Evolutionary conservation across 2,329 filamentous ascomycete genomes (phyloP).

Genomic region (Chrysoporthe puriensis): DNA sequence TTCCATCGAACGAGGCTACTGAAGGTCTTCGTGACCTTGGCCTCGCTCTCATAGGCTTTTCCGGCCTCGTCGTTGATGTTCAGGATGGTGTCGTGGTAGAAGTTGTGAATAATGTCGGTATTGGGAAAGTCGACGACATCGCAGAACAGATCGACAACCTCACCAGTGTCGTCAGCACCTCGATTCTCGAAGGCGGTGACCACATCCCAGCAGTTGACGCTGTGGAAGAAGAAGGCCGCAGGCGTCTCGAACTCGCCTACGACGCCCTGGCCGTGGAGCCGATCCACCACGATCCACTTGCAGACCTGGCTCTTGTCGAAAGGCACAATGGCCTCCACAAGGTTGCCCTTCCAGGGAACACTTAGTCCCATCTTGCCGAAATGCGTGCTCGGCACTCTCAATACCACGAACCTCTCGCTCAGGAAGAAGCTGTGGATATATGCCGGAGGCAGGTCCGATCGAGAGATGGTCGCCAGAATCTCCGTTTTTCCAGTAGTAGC

Average conservation of each 20-base stretch:
- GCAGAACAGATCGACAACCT: conserved; percentile 59
- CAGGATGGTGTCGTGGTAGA: conserved; percentile 72
- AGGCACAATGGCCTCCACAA: conserved; percentile 68
- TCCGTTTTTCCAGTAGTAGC: conserved; percentile 66
- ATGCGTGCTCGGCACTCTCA: conserved; percentile 73
- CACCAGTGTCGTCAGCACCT: conserved; percentile 38
- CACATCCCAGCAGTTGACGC: conserved; percentile 76
- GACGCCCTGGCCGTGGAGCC: conserved; percentile 62
- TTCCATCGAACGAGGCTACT: conserved; percentile 49
- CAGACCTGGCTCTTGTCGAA: conserved; percentile 62
- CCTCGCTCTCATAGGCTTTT: conserved; percentile 48
- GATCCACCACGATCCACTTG: conserved; percentile 77
- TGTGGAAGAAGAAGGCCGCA: conserved; percentile 79
- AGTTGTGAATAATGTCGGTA: conserved; percentile 64
- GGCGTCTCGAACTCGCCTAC: conserved; percentile 70
- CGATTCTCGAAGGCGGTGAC: conserved; percentile 27
- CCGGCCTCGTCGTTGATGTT: conserved; percentile 52
- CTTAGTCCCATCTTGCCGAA: conserved; percentile 60
- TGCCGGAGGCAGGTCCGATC: conserved; percentile 55
- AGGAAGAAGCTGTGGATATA: conserved; percentile 87
- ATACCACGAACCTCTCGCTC: conserved; percentile 69
- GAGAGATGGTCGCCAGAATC: conserved; percentile 69
- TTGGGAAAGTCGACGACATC: conserved; percentile 69
- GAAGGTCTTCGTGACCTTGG: conserved; percentile 41
- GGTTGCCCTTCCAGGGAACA: conserved; percentile 67